phyloP scores from a whole-genome alignment of 768 basidiomycete genomes.

The Rhodosporidiobolus odoratus region DNA sequence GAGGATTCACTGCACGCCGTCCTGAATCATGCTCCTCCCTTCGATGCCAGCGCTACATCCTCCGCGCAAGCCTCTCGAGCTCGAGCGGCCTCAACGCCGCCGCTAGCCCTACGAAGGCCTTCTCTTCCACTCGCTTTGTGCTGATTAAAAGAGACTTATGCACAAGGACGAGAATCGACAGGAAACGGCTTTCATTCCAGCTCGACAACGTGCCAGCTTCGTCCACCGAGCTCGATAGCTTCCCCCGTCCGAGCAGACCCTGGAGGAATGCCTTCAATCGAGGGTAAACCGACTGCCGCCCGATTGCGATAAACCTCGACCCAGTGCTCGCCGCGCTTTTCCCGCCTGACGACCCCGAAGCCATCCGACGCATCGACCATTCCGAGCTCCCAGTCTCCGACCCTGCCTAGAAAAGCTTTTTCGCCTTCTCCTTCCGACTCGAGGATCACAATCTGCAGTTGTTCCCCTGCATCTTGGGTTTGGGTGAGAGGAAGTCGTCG shows the following conservation, averaged over 20 bases:
- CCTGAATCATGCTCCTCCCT: too few relatives aligned
- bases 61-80: too few relatives aligned
- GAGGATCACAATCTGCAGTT: slow-evolving; percentile 1
- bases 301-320: not conserved
- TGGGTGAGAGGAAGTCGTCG: slow-evolving; percentile 1
- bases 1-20: too few relatives aligned
- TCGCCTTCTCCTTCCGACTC: not conserved
- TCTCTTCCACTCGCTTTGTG: too few relatives aligned
- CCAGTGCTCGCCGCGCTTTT: not conserved
- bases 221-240: not conserved
- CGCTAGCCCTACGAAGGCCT: too few relatives aligned
- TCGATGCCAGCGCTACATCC: too few relatives aligned
- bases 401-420: slow-evolving; percentile 17
- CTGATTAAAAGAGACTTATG: too few relatives aligned
- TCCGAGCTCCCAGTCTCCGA: slow-evolving; percentile 19
- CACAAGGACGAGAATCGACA: too few relatives aligned
- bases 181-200: not conserved
- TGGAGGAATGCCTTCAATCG: not conserved
- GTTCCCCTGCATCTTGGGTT: not conserved
- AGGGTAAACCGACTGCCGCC: not conserved
- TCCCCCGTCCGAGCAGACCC: not conserved
- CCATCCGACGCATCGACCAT: not conserved
- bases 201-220: not conserved
- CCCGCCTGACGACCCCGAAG: not conserved
- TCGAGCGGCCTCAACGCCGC: too few relatives aligned